These are phyloP conservation scores for Alnus rubra DNA, from an alignment of 306 rosid genomes.

Conservation along the genomic window DNA sequence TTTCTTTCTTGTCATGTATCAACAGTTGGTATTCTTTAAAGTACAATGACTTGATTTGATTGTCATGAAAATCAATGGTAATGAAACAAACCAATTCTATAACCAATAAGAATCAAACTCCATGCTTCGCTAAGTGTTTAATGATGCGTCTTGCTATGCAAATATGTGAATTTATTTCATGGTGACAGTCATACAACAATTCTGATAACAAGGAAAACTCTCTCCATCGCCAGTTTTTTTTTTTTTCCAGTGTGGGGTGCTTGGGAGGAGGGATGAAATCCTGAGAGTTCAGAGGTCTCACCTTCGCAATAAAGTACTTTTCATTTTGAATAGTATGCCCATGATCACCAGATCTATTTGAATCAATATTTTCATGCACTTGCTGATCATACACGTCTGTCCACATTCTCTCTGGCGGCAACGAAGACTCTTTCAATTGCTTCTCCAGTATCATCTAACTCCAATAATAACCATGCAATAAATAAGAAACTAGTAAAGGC, in stretches of 20 bases:
- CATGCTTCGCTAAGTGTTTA: too few relatives aligned
- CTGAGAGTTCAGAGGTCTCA: constrained; percentile 31
- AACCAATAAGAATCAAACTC: background rate
- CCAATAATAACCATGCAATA: constrained; percentile 33
- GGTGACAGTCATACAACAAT: background rate
- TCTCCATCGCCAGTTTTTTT: background rate
- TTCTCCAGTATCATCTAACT: constrained; percentile 62
- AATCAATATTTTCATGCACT: constrained; percentile 39
- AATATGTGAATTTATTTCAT: background rate
- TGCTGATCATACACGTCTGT: constrained; percentile 43
- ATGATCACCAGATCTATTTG: constrained; percentile 39
- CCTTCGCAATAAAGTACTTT: constrained; percentile 65
- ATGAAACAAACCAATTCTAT: background rate
- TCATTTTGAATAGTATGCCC: constrained; percentile 41
- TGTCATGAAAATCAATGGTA: background rate
- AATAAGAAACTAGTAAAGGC: constrained; percentile 14
- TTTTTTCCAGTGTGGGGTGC: background rate
- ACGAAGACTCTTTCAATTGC: constrained; percentile 48
- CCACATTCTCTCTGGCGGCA: constrained; percentile 28
- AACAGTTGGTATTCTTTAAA: background rate
- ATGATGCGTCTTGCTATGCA: background rate
- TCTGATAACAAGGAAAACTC: background rate
- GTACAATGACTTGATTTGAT: background rate
- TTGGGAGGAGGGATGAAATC: background rate
- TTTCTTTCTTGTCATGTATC: background rate